These are phyloP conservation scores for Acanthamoeba healyi DNA, from an alignment of 208 protist genomes.

Conservation along the genomic window DNA sequence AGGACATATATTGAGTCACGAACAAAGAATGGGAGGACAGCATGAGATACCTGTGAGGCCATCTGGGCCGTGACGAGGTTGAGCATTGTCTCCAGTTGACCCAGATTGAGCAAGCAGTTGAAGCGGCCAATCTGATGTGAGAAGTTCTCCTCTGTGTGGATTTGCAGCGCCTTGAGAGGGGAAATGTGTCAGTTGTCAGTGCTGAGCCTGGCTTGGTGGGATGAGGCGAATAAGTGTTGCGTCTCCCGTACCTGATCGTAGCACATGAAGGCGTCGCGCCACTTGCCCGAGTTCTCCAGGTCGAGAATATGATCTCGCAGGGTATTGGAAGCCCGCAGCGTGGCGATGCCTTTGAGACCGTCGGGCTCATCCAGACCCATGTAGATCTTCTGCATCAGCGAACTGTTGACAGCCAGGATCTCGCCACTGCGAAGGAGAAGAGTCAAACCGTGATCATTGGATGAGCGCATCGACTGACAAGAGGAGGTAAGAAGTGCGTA, in stretches of 20 bases:
- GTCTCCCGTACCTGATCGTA: slow-evolving; percentile 71
- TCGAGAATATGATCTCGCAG: slow-evolving; percentile 81
- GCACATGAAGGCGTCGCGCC: slow-evolving; percentile 80
- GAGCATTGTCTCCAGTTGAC: slow-evolving; percentile 88
- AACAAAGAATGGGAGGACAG: neutral
- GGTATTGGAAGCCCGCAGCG: slow-evolving; percentile 62
- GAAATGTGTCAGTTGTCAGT: neutral
- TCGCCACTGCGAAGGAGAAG: neutral
- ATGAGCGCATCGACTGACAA: neutral
- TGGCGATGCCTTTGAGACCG: slow-evolving; percentile 82
- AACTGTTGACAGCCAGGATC: slow-evolving; percentile 71
- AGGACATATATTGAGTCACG: neutral
- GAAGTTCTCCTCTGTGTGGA: slow-evolving; percentile 35
- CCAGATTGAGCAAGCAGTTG: slow-evolving; percentile 87
- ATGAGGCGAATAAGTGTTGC: neutral
- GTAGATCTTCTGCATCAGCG: slow-evolving; percentile 85
- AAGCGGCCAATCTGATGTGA: slow-evolving; percentile 81
- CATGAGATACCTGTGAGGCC: neutral
- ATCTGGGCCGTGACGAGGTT: slow-evolving; percentile 74
- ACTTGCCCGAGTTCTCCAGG: slow-evolving; percentile 80
- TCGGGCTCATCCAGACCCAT: slow-evolving; percentile 84
- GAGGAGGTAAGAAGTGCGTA: neutral
- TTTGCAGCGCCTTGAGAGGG: neutral
- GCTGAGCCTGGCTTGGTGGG: neutral
- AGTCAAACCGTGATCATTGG: neutral